Conservation (phyloP, 2,329 filamentous ascomycete species). For the Colletotrichum euphorbiae region DNA sequence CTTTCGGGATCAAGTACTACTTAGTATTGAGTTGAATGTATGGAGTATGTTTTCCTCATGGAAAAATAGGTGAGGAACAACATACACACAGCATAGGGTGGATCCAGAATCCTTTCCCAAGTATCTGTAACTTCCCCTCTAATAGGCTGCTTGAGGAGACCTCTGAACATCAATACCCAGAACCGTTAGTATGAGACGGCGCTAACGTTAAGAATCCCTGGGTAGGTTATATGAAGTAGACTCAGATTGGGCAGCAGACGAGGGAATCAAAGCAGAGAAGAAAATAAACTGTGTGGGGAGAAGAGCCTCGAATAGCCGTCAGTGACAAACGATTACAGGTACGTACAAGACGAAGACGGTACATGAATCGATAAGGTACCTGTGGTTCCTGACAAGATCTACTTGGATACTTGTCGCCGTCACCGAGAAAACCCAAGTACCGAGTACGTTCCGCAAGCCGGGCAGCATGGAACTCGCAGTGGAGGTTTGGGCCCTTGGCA, state of each 20-base stretch:
- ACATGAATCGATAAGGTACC: not conserved
- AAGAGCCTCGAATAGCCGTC: slow-evolving; percentile 40
- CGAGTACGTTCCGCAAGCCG: slow-evolving; percentile 5
- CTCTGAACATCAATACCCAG: too few relatives aligned
- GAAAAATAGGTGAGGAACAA: too few relatives aligned
- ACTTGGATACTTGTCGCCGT: not conserved
- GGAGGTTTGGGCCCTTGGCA: slow-evolving; percentile 30
- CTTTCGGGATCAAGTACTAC: too few relatives aligned
- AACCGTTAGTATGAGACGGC: too few relatives aligned
- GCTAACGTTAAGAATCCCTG: too few relatives aligned
- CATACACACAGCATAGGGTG: too few relatives aligned
- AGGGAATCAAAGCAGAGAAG: slow-evolving; percentile 2
- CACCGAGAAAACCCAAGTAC: not conserved
- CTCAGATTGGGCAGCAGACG: not conserved
- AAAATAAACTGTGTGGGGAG: slow-evolving; percentile 33
- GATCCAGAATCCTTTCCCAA: too few relatives aligned
- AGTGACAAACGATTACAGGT: not conserved
- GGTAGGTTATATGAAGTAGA: too few relatives aligned
- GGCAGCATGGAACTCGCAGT: slow-evolving; percentile 20
- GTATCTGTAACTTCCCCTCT: too few relatives aligned
- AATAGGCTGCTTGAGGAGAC: too few relatives aligned
- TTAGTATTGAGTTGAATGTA: too few relatives aligned
- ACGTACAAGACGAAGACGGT: not conserved
- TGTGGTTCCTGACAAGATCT: not conserved
- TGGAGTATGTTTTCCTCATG: too few relatives aligned